Base-by-base conservation (phyloP, 768 basidiomycete species). In the Podaxis mareebaensis region DNA sequence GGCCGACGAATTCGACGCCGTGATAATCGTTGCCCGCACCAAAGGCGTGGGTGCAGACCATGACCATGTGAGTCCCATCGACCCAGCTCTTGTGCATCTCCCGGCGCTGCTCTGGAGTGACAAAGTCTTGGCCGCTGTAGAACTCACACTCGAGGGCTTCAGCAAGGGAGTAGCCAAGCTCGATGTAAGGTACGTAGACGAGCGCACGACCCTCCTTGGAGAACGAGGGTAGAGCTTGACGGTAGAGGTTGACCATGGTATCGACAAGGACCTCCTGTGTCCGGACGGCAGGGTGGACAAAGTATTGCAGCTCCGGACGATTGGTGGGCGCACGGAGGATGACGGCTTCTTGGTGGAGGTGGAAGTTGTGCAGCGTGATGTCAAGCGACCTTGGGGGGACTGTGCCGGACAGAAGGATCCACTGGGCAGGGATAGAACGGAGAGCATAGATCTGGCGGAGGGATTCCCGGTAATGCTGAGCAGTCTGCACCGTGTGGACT, bases 381-480 rank as follows among this genome's bases (percentile, higher is more conserved):
- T 46, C 2, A 2, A 65, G 30, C 2, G 68, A 64, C 0, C 10
- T n/a, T 0, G 54, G 60, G 0, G 70, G 68, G 0, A 71, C 46
- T 0, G 70, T 74, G 0, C 67, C 72, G 0, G 65, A 66, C 1
- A 76, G 53, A 0, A 76, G 44, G 0, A 76, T 66, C 0, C 73
- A 6, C 13, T 67, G 73, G 0, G 60, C 39, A 0, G 65, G 17
- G 1, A 69, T 52, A 0, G 33, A 46, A 0, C 72, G 66, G 1
- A 73, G 60, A 3, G 63, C 40, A 2, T 46, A 65, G 46, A 69
- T 53, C 44, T 61, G 33, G 2, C 30, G 0, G 8, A 73, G 52
- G 0, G 66, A 8, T 0, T 36, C 36, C 0, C 72, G 67, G 39
- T 68, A 75, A 7, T 48, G 28, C 0, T 55, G 44, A 11, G 64